These are phyloP conservation scores for Fraxinus xanthoxyloides DNA, from an alignment of 305 asterid genomes.

Conservation along the genomic window DNA sequence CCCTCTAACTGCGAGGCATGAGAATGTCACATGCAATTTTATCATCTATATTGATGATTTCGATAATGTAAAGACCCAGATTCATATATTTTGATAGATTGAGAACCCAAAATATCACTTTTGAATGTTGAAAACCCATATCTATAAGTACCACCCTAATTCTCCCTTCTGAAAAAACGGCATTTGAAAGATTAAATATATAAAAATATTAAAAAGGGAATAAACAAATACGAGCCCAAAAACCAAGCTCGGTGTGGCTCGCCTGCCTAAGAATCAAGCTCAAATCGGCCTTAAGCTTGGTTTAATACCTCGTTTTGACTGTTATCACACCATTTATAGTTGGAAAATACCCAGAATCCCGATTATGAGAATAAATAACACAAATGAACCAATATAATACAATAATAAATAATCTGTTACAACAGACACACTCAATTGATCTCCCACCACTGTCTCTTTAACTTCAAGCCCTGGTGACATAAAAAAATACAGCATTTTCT, in stretches of 20 bases:
- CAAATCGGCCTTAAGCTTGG: not conserved
- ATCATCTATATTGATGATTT: too few relatives aligned
- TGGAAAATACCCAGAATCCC: not conserved
- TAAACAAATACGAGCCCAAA: not conserved
- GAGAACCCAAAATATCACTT: too few relatives aligned
- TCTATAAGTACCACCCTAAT: too few relatives aligned
- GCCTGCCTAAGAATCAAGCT: not conserved
- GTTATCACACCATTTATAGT: not conserved
- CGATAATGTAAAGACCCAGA: too few relatives aligned
- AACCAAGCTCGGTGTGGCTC: not conserved
- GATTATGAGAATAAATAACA: not conserved
- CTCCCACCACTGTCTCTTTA: not conserved
- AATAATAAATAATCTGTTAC: not conserved
- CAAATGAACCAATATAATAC: not conserved
- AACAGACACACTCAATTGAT: not conserved
- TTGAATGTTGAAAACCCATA: too few relatives aligned
- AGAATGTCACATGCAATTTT: too few relatives aligned
- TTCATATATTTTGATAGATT: too few relatives aligned
- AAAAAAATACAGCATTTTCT: not conserved
- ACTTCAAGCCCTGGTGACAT: not conserved
- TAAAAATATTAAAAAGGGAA: too few relatives aligned
- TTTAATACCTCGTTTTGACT: not conserved
- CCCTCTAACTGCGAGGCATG: too few relatives aligned
- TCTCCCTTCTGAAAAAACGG: too few relatives aligned
- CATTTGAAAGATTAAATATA: not conserved